Conservation (phyloP, 129 eudicot species). For the Centella asiatica region DNA sequence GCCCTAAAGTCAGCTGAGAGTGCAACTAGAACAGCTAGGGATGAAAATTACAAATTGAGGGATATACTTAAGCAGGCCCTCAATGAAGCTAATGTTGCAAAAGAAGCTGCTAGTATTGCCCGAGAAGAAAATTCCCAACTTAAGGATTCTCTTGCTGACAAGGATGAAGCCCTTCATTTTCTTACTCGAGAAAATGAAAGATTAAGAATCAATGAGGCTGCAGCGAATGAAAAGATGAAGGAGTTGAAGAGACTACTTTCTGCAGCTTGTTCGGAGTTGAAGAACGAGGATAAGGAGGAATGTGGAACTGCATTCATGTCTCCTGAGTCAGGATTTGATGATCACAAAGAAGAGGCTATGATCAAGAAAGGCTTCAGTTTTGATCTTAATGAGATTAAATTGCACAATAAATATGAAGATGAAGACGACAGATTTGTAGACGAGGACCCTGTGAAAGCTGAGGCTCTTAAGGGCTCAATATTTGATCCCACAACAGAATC, state of each 20-base stretch:
- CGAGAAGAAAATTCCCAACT: constrained; percentile 57
- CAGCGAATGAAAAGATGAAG: constrained; percentile 58
- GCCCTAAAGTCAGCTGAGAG: constrained; percentile 39
- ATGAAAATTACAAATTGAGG: constrained; percentile 56
- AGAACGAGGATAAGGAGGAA: constrained; percentile 16
- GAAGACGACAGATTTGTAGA: constrained; percentile 16
- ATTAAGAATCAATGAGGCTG: constrained; percentile 59
- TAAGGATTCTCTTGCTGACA: constrained; percentile 52
- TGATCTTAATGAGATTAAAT: constrained; percentile 40
- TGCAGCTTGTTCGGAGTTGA: constrained; percentile 40
- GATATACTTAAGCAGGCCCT: constrained; percentile 73
- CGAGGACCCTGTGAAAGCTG: constrained; percentile 58
- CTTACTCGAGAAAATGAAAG: constrained; percentile 67
- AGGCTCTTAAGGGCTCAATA: constrained; percentile 75
- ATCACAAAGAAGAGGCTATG: constrained; percentile 22
- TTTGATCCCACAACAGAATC: constrained; percentile 37
- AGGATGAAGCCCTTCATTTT: constrained; percentile 53
- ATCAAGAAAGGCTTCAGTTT: constrained; percentile 39
- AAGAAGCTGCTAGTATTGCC: constrained; percentile 72
- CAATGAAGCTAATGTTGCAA: constrained; percentile 67
- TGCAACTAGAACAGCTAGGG: constrained; percentile 36
- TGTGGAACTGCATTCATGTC: not conserved
- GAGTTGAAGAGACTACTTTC: constrained; percentile 24
- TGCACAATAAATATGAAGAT: constrained; percentile 21
- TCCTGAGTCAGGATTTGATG: constrained; percentile 22